Base-by-base conservation (phyloP, 1,139 yeast genomes). In the Candida glucosophila region DNA sequence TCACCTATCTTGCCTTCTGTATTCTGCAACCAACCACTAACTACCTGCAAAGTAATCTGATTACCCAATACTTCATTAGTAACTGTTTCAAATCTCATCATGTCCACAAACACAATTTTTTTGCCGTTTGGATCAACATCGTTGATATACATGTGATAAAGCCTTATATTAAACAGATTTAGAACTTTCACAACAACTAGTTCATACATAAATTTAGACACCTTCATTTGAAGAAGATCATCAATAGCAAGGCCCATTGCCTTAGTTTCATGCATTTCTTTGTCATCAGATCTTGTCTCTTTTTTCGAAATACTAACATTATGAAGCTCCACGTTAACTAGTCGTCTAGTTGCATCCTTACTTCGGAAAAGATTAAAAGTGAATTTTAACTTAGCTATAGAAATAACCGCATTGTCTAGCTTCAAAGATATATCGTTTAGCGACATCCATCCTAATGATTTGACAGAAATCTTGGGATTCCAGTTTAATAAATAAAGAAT, bases 381-480 rank as follows among this genome's bases (percentile, higher is more conserved):
- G 13, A 63, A 31, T 10, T 41, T 35, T 4, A 60, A 24, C 17
- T 35, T 43, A 5, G 47, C 32, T 12, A 58, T 42, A 22, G 38
- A 25, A 5, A 59, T 33, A 2, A 32, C 26, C 3, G 36, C 36
- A 7, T 28, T 22, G 2, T 39, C 39, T 10, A 46, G 23, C 17
- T 40, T 37, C 19, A 61, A 39, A 2, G 49, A 42, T 16, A 61
- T 41, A 14, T 55, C 49, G 31, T 54, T 39, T 17, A 59, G 18
- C 11, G 56, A 41, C 30, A 61, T 38, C 53, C 67, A 58, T 12
- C 70, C 67, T 12, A 63, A 29, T 7, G 54, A 48, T 30, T 48
- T 51, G 24, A 63, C 54, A 4, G 44, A 25, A 5, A 62, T 40
- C 26, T 47, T 49, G 4, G 68, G 67, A 8, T 61, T 40, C 22